A percentile compares a stretch with the other conserved stretches of the same genome.
Conservation (phyloP, 1,284 basidiomycete genomes). For the Pseudozyma tsukubaensis region DNA sequence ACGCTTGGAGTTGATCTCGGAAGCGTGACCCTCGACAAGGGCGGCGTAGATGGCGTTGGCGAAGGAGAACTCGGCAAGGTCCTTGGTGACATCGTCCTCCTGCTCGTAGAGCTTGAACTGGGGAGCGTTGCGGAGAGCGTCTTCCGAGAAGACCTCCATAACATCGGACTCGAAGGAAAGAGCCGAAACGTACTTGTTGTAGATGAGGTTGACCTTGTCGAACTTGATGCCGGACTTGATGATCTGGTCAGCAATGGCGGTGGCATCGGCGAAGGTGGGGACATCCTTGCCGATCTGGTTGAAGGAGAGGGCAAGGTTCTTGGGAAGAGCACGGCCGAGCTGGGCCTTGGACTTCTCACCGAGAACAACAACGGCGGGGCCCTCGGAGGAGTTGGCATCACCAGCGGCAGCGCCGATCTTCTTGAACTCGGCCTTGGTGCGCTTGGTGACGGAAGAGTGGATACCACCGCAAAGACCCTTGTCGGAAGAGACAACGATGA, state of each 20-base stretch:
- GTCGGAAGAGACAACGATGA: conserved; percentile 96
- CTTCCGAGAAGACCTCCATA: conserved; percentile 74
- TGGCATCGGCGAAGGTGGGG: conserved; percentile 95
- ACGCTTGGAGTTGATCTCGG: conserved; percentile 83
- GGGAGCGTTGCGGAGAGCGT: conserved; percentile 74
- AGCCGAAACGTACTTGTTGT: conserved; percentile 95
- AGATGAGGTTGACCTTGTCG: conserved; percentile 85
- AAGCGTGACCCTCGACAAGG: conserved; percentile 94
- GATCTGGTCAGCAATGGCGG: conserved; percentile 92
- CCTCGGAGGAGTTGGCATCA: conserved; percentile 70
- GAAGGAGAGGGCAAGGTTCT: conserved; percentile 87
- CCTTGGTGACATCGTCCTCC: conserved; percentile 82
- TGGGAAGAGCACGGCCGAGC: conserved; percentile 77
- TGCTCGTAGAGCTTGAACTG: conserved; percentile 67
- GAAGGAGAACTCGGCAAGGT: conserved; percentile 93
- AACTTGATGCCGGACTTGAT: conserved; percentile 85
- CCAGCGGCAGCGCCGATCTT: conserved; percentile 71
- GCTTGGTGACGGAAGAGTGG: conserved; percentile 95
- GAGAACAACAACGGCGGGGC: conserved; percentile 73
- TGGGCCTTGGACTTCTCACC: conserved; percentile 99
- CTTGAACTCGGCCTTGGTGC: conserved; percentile 76
- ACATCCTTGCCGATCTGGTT: conserved; percentile 98
- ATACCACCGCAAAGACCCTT: conserved; percentile 99
- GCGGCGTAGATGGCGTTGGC: conserved; percentile 96
- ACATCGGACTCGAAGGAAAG: conserved; percentile 87